phyloP scores from a whole-genome alignment of 345 rosid species.

The Salix udensis region DNA sequence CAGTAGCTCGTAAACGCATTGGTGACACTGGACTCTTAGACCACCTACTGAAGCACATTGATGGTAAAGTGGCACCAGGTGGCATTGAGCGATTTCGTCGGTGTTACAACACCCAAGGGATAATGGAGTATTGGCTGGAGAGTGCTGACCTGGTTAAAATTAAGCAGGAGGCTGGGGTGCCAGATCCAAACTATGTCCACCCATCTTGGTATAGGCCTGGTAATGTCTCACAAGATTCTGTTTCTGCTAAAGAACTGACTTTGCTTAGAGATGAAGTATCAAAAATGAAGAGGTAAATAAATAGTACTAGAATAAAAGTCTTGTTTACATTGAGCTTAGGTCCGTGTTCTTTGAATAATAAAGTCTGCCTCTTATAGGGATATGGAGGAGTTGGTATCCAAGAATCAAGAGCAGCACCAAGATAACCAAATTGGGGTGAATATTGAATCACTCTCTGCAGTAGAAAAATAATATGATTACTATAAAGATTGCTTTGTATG shows the following conservation, averaged over 20 bases:
- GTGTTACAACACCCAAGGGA: constrained; percentile 73
- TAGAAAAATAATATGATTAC: not conserved
- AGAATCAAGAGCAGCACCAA: constrained; percentile 47
- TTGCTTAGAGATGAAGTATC: constrained; percentile 56
- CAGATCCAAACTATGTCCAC: constrained; percentile 58
- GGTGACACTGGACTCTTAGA: constrained; percentile 96
- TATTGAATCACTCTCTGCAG: constrained; percentile 12
- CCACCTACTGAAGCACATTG: constrained; percentile 85
- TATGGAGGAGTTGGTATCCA: constrained; percentile 43
- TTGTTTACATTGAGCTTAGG: not conserved
- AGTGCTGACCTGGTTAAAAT: constrained; percentile 64
- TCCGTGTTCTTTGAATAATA: not conserved
- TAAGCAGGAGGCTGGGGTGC: constrained; percentile 57
- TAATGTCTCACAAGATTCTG: constrained; percentile 40
- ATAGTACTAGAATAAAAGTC: not conserved
- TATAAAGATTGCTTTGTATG: not conserved
- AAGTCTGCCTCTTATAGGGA: constrained; percentile 36
- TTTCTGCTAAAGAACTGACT: constrained; percentile 35
- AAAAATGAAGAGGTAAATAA: constrained; percentile 42
- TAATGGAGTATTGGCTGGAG: constrained; percentile 91
- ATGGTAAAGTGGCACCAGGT: constrained; percentile 80
- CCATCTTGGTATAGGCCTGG: constrained; percentile 55
- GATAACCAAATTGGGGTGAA: constrained; percentile 54
- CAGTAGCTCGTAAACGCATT: constrained; percentile 58
- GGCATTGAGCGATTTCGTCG: constrained; percentile 80